Evolutionary conservation across 345 rosid genomes (phyloP), one percentile per base, ranked within the genome.

Genomic region (Gynandropsis gynandra): DNA sequence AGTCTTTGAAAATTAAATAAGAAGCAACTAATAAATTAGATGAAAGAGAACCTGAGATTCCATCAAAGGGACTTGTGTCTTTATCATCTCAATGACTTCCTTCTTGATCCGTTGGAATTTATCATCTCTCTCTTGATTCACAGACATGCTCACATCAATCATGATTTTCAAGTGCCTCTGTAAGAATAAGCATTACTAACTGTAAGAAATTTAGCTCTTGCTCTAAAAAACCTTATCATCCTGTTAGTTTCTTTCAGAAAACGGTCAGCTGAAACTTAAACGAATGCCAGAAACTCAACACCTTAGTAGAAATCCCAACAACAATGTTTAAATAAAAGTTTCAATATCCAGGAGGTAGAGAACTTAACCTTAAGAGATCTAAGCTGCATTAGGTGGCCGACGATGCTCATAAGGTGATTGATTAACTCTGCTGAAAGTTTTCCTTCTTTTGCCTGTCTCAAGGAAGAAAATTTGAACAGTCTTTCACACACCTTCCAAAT

Each of bases 121-220:
- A 61, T 72, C 64, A 70, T 87, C 89, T 66, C 82, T 90, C 78
- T 90, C 95, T 61, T 78, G 83, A 54, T 76, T 87, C 21, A 82
- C 89, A 42, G 85, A 68, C 67, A 79, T 48, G 27, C 85, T 74
- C 58, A 65, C 60, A 50, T 21, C 88, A 61, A 83, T 80, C 96
- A 90, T 90, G 55, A 72, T 59, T 65, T 82, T 87, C 73, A 90
- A 65, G 70, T 87, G 79, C 77, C 98, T 79, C 98, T 90, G 87
- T 48, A 55, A 50, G 67, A 56, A 50, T 17, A 45, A 59, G n/a
- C 49, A 58, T 38, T 13, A 58, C 21, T 10, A 48, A 62, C 46
- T 31, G 16, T 61, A 18, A 61, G 45, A 41, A 31, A 18, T 48
- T 48, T 33, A 18, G 10, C 14, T 18, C 42, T 21, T 18, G 18